Conservation (phyloP, 257 asterid species). For the Plantago ovata region DNA sequence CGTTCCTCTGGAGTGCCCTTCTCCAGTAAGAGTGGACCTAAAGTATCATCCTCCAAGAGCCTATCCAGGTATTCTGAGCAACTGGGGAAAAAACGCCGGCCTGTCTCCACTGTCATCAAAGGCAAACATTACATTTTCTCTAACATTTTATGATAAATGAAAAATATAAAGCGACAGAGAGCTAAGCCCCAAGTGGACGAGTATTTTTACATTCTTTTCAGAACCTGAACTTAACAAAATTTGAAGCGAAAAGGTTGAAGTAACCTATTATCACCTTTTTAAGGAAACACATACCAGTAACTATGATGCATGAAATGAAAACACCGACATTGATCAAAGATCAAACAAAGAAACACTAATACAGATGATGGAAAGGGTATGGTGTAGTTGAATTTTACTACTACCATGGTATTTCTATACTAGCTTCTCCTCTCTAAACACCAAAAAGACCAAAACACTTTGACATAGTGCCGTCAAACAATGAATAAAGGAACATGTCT, state of each 20-base stretch:
- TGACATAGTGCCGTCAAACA: not conserved
- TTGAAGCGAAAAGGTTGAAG: no score
- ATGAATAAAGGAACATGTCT: not conserved
- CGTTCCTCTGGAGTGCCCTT: constrained; percentile 70
- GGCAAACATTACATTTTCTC: not conserved
- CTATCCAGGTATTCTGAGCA: constrained; percentile 76
- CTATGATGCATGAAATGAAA: no score
- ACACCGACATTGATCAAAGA: no score
- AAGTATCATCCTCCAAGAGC: constrained; percentile 62
- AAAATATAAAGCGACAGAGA: no score
- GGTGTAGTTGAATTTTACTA: no score
- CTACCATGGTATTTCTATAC: not conserved
- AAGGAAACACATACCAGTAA: no score
- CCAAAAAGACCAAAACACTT: not conserved
- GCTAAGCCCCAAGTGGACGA: no score
- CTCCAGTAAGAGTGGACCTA: constrained; percentile 54
- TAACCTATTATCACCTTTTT: no score
- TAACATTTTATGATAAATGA: not conserved
- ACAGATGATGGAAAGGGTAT: no score
- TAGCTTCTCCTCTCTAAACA: not conserved
- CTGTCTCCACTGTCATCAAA: constrained; percentile 52
- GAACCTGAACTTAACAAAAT: no score
- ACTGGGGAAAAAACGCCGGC: constrained; percentile 70
- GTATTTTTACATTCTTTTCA: no score
- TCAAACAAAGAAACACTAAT: no score